Evolutionary conservation across 768 basidiomycete species (phyloP), one percentile per base, ranked within the genome.

Genomic region (Pluteus cervinus): DNA sequence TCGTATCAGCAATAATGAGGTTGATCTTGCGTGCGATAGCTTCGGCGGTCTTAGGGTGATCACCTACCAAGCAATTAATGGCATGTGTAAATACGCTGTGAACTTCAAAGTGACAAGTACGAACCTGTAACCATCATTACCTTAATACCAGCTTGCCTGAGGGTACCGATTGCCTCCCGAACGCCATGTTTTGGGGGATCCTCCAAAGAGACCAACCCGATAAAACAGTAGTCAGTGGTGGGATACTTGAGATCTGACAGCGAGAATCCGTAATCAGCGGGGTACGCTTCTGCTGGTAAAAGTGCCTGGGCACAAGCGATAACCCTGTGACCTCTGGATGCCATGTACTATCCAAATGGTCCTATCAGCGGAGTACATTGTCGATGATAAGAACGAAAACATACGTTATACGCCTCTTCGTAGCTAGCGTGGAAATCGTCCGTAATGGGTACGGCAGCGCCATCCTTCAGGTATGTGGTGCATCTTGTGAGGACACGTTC

Each of bases 51-150:
- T 81, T 81, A 2, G 79, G 79, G 54, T 83, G 80, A 49, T 82
- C 79, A 41, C 77, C 76, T 73, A n/a, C n/a, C n/a, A n/a, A 28
- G 3, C 40, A 23, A 29, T 17, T 8, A 25, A 37, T 17, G 36
- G 25, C 31, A 33, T 24, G 9, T 16, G 31, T 15, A 32, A 33
- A n/a, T n/a, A 15, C 8, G 18, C 7, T 17, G 6, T 9, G 36
- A 26, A 15, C 9, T 31, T 14, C 17, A 24, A 34, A 20, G 42
- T 15, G 4, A 11, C 7, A 18, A 24, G 26, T 14, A 48, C 62
- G 36, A 20, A 73, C 77, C 79, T 16, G 79, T 83, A 4, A 83
- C 76, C 81, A 83, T 83, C 75, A 81, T 81, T 23, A 83, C 79
- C 55, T 80, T 81, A 52, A 82, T 83, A 2, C 81, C 81, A 3